Evolutionary conservation across 805 yeast genomes (phyloP).

Genomic region (Metschnikowia rubicola): DNA sequence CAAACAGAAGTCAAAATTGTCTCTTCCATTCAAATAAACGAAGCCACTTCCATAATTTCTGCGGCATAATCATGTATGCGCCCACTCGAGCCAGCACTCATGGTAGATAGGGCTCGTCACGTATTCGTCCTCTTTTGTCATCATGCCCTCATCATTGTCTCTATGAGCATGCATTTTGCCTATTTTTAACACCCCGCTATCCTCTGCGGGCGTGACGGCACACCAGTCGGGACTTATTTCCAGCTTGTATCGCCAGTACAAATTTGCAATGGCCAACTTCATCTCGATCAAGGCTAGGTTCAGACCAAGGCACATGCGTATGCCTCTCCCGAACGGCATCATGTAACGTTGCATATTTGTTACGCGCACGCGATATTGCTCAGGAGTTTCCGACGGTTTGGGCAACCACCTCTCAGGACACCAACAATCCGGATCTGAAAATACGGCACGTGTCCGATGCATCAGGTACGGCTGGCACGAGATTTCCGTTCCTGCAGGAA

Average conservation of each 20-base stretch:
- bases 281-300: constrained; percentile 64
- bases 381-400: constrained; percentile 28
- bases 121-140: constrained; percentile 50
- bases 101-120: constrained; percentile 50
- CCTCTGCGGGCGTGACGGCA: constrained; percentile 16
- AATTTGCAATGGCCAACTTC: constrained; percentile 51
- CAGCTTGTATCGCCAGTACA: constrained; percentile 49
- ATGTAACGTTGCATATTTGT: constrained; percentile 48
- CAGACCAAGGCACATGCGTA: constrained; percentile 72
- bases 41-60: neutral
- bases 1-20: neutral
- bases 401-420: constrained; percentile 62
- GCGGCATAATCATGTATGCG: neutral
- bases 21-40: neutral
- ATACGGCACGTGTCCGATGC: constrained; percentile 50
- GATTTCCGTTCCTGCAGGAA: constrained; percentile 56
- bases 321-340: constrained; percentile 71
- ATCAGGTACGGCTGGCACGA: constrained; percentile 65
- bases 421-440: constrained; percentile 50
- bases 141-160: constrained; percentile 40
- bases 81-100: constrained; percentile 49
- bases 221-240: constrained; percentile 41
- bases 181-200: constrained; percentile 9
- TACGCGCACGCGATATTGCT: constrained; percentile 32
- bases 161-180: constrained; percentile 12